Evolutionary conservation across 306 rosid genomes (phyloP), one percentile per base, ranked within the genome.

Genomic region (Acacia acuminata): DNA sequence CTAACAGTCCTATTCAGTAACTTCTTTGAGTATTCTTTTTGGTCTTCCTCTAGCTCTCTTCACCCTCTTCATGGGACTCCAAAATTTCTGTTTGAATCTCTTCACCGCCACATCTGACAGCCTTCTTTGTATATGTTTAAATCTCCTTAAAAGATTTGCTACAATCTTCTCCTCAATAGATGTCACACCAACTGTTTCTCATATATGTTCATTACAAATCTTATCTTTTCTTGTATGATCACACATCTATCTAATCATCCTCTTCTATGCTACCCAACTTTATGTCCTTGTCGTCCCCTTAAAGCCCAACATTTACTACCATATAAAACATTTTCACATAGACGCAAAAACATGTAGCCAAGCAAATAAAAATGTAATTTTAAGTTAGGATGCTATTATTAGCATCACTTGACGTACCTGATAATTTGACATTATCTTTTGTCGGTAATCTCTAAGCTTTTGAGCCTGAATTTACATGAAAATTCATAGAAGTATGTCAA

Each of bases 381-480:
- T 20, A 34, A 55, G 6, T 43, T 81, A 10, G 58, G 55, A 27
- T 56, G 51, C 38, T 2, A 30, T 30, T 47, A 75, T 81, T 71
- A 27, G n/a, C 50, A 77, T 45, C 56, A 36, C 50, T n/a, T 25
- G 43, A 43, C 84, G 67, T 82, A 96, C 99, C 97, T 77, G 91
- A 88, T 96, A 96, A 85, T 88, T 86, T 71, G 91, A 81, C 55
- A 87, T 85, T 82, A 96, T 96, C 91, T 82, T 92, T 85, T 91
- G 90, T 79, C 90, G 85, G 91, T 96, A 96, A 43, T 91, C 97
- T 71, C 87, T 88, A 61, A 92, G 98, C 78, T 79, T 92, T 79
- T 89, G 96, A 81, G 86, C 89, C 99, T 96, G 92, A 84, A 73
- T 79, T 53, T 73, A 78, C 77, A 81, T 22, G 40, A 6, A 89